Base-by-base conservation (phyloP, 2,329 filamentous ascomycete species). In the Arthrobotrys iridis region DNA sequence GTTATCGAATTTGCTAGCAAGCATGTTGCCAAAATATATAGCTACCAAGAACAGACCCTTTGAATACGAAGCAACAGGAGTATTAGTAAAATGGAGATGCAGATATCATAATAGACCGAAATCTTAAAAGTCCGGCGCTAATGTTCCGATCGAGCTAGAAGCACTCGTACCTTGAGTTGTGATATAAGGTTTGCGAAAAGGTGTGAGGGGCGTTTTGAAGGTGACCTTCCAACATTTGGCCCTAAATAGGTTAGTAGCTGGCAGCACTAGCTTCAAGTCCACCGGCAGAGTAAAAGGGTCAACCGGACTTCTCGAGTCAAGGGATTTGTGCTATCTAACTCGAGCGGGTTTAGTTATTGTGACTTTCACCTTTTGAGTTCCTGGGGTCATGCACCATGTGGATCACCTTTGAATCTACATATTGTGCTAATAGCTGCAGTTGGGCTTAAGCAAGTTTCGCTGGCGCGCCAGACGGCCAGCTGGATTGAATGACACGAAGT, bases 71-170 rank as follows among this genome's bases (percentile, higher is more conserved):
- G n/a, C n/a, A n/a, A n/a, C n/a, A n/a, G n/a, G n/a, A n/a, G n/a
- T n/a, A n/a, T n/a, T n/a, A n/a, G n/a, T n/a, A n/a, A n/a, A n/a
- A n/a, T n/a, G n/a, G n/a, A n/a, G n/a, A n/a, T n/a, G n/a, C n/a
- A n/a, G n/a, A n/a, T n/a, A n/a, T n/a, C n/a, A n/a, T n/a, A n/a
- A n/a, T n/a, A n/a, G n/a, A n/a, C n/a, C n/a, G 35, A 40, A n/a
- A 40, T 15, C n/a, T 24, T 55, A 67, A 68, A 68, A 68, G 64
- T 68, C 64, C 60, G 64, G 45, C 64, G 64, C 64, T 68, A n/a
- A n/a, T n/a, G 52, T 68, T 60, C 64, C 64, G 33, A 68, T 60
- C 60, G 43, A 68, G 64, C 64, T 68, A 68, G 30, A 52, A 52
- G 52, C 52, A 52, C 64, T 59, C 35, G n/a, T 13, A 18, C 48